Base-by-base conservation (phyloP, 2,329 filamentous ascomycete species). In the Cladorrhinum sp. region DNA sequence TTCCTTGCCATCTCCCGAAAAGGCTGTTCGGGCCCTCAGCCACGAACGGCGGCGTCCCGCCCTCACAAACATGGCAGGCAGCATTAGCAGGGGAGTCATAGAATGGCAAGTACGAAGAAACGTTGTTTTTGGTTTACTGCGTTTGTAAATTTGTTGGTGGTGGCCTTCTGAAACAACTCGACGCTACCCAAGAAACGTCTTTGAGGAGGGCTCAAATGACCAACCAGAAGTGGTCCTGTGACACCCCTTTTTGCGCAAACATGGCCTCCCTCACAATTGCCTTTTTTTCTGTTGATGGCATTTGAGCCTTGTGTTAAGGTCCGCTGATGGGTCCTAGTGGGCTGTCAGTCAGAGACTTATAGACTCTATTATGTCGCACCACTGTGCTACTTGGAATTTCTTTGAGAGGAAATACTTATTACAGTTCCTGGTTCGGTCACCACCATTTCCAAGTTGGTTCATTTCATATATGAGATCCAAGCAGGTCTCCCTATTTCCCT, bases 151-250 rank as follows among this genome's bases (percentile, higher is more conserved):
- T 20, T 25, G 13, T 32, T 50, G 58, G 49, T 59, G 53, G 54
- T 53, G 45, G 54, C n/a, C 48, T 23, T 8, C 36, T 62, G 57
- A 64, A 54, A 64, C 62, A 56, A 2, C 9, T 60, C 38, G 18
- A 64, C 38, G 51, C 50, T 55, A 55, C 57, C 50, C 55, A 53
- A 50, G 22, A 41, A 13, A 7, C 38, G 57, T 55, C 29, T 54
- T 61, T 60, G 62, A 51, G 61, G 64, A 38, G 53, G 63, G 64
- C 66, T 68, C 67, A 68, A 66, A 65, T 68, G 67, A 63, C 60
- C 53, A 48, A 48, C 57, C 24, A 38, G 50, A 58, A 50, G 27
- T 29, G 55, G 58, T 65, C 67, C 52, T 64, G 66, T 69, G 67
- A 68, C 67, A 60, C 23, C 38, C 24, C 50, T 41, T 53, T 60